phyloP scores from a whole-genome alignment of 1,284 basidiomycete species.

The Microbotryum scabiosae region DNA sequence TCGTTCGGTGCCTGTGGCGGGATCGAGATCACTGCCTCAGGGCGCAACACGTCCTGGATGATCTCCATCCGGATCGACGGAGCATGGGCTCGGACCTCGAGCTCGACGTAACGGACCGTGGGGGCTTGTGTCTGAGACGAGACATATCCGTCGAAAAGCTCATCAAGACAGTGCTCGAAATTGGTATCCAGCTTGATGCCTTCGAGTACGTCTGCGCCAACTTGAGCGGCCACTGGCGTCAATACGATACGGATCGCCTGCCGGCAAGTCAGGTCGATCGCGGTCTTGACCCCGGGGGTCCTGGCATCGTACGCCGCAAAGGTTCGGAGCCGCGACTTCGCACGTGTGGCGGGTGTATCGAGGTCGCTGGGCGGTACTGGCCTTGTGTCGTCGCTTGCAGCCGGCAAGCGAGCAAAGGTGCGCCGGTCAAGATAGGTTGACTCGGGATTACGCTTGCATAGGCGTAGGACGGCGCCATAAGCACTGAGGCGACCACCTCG shows the following conservation, averaged over 20 bases:
- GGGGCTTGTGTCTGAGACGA: not conserved
- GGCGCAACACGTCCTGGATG: constrained; percentile 28
- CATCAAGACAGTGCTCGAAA: constrained; percentile 26
- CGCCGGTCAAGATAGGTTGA: constrained; percentile 10
- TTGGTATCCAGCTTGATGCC: constrained; percentile 18
- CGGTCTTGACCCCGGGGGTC: not conserved
- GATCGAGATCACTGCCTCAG: constrained; percentile 22
- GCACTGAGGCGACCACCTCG: constrained; percentile 17
- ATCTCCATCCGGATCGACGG: constrained; percentile 9
- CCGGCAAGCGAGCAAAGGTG: constrained; percentile 8
- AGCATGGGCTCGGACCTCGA: constrained; percentile 8
- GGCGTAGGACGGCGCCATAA: constrained; percentile 14
- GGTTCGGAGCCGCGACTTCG: not conserved
- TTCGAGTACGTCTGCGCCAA: constrained; percentile 21
- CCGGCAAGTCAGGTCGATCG: constrained; percentile 8
- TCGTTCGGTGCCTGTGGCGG: not conserved
- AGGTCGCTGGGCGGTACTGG: too few relatives aligned
- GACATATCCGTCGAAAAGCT: constrained; percentile 15
- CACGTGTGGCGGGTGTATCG: too few relatives aligned
- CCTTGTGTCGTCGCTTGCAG: not conserved
- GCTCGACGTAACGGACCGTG: not conserved
- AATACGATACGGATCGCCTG: constrained; percentile 11
- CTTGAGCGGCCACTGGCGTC: constrained; percentile 20
- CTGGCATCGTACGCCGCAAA: not conserved
- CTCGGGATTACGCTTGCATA: constrained; percentile 17